These are phyloP conservation scores for Apiospora arundinis DNA, from an alignment of 2,329 filamentous ascomycete species.

Conservation along the genomic window DNA sequence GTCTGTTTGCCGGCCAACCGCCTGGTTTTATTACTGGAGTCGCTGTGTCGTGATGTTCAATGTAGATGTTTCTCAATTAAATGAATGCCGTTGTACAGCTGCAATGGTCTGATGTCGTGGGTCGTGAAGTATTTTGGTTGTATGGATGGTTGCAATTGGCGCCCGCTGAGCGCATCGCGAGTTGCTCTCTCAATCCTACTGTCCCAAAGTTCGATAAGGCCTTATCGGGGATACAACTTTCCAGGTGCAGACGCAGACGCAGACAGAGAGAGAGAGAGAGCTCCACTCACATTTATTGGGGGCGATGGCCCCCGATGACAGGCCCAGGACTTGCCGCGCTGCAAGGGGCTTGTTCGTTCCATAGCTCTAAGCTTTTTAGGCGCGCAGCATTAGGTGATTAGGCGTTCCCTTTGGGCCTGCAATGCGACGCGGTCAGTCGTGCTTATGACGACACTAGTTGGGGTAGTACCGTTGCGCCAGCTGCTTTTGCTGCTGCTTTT, in stretches of 20 bases:
- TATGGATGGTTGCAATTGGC: constrained; percentile 3
- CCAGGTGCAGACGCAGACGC: too few species aligned
- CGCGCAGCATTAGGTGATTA: background rate
- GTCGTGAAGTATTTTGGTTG: background rate
- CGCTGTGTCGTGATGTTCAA: background rate
- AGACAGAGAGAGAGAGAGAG: background rate
- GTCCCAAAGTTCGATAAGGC: background rate
- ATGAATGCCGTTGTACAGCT: background rate
- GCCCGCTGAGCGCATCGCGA: background rate
- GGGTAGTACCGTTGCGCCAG: background rate
- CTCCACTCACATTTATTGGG: background rate
- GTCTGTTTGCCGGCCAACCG: constrained; percentile 30
- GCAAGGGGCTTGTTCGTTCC: background rate
- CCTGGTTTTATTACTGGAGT: background rate
- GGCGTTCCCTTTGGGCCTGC: background rate
- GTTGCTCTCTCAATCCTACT: background rate
- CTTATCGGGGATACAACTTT: background rate
- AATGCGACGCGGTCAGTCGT: constrained; percentile 15
- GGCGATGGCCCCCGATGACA: background rate
- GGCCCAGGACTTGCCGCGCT: background rate
- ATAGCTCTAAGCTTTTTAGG: constrained; percentile 13
- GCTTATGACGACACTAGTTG: constrained; percentile 9
- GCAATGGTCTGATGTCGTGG: background rate
- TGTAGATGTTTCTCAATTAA: background rate
- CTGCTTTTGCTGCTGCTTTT: background rate